A percentile compares a stretch with the other conserved stretches of the same genome.
These are phyloP conservation scores for Fraxinus sp. DNA, from an alignment of 305 asterid genomes.

Conservation along the genomic window DNA sequence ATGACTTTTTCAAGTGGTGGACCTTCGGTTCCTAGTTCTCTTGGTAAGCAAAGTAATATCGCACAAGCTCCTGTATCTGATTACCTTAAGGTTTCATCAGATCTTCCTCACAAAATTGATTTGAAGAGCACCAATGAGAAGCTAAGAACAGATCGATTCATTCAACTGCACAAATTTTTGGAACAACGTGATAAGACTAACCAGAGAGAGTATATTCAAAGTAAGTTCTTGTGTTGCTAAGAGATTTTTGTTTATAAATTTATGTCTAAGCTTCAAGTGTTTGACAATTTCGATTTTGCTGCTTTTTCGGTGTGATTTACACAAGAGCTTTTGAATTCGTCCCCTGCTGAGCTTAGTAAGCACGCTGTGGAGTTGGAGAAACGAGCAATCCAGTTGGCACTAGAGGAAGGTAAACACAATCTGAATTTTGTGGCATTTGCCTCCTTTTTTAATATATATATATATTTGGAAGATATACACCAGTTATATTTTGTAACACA, in stretches of 20 bases:
- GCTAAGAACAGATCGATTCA: conserved; percentile 57
- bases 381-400: conserved; percentile 60
- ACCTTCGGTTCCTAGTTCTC: conserved; percentile 46
- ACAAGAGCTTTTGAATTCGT: conserved; percentile 59
- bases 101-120: conserved; percentile 39
- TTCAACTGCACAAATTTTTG: conserved; percentile 66
- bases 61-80: conserved; percentile 38
- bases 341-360: conserved; percentile 73
- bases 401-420: conserved; percentile 64
- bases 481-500: not conserved
- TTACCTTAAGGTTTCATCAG: conserved; percentile 45
- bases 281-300: conserved; percentile 9
- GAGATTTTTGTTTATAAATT: conserved; percentile 4
- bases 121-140: conserved; percentile 47
- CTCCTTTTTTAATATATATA: not conserved
- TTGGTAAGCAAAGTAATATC: conserved; percentile 46
- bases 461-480: not conserved
- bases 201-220: conserved; percentile 51
- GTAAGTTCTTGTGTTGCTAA: conserved; percentile 50
- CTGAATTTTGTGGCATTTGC: not conserved
- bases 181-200: conserved; percentile 65
- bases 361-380: conserved; percentile 82
- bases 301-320: conserved; percentile 29
- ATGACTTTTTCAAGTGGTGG: conserved; percentile 42
- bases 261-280: conserved; percentile 14